Conservation (phyloP, 1,284 basidiomycete genomes). For the Irpex lacteus region DNA sequence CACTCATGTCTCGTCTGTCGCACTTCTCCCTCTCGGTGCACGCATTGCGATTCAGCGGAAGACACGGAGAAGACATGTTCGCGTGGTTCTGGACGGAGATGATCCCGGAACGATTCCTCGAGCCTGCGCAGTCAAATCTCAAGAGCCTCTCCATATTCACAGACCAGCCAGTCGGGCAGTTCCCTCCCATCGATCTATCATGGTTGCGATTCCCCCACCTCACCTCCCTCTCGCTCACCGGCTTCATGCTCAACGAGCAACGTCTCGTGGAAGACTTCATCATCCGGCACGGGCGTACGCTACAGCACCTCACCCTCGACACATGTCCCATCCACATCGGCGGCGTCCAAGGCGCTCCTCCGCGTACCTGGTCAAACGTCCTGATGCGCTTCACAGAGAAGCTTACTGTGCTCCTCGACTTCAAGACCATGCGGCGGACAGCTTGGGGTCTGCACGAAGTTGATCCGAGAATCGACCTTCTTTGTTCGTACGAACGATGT, state of each 20-base stretch:
- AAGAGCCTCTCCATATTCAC: constrained; percentile 20
- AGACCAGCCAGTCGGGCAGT: constrained; percentile 20
- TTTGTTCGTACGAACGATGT: constrained; percentile 16
- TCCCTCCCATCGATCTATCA: constrained; percentile 17
- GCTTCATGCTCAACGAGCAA: constrained; percentile 17
- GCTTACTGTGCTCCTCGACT: constrained; percentile 15
- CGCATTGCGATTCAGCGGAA: constrained; percentile 11
- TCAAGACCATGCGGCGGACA: constrained; percentile 12
- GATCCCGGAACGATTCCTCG: constrained; percentile 18
- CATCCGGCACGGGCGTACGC: constrained; percentile 15
- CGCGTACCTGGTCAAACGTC: constrained; percentile 15
- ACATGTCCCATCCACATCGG: constrained; percentile 20
- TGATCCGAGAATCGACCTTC: constrained; percentile 5
- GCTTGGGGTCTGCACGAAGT: constrained; percentile 17
- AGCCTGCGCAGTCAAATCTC: constrained; percentile 15
- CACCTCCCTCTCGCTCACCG: constrained; percentile 14
- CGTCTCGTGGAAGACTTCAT: constrained; percentile 21
- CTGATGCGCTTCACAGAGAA: constrained; percentile 17
- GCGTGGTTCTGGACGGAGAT: constrained; percentile 19
- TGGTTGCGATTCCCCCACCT: constrained; percentile 19
- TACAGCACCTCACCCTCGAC: constrained; percentile 18
- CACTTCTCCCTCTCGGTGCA: constrained; percentile 16
- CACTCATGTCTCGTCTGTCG: constrained; percentile 13
- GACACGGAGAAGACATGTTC: constrained; percentile 17
- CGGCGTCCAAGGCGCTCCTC: constrained; percentile 4